Base-by-base conservation (phyloP, 768 basidiomycete species). In the Boletus bicolor region DNA sequence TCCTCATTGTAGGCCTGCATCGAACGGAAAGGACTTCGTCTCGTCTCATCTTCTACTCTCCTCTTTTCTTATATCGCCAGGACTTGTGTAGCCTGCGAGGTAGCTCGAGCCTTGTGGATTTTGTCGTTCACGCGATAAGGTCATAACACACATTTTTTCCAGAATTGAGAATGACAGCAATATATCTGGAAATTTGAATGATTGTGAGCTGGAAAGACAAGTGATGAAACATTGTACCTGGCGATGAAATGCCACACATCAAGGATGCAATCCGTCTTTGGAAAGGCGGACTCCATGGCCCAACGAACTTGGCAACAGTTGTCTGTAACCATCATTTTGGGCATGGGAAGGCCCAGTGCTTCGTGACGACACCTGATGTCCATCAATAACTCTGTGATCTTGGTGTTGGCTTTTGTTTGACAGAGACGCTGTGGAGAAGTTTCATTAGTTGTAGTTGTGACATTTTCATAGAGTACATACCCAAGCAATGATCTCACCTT, bases 191-290 rank as follows among this genome's bases (percentile, higher is more conserved):
- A 42, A 7, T 42, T 17, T 15, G 15, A 17, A 37, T 17, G 7
- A 3, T 19, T 41, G 39, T 41, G n/a, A 41, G 19, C 19, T 28
- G 26, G 26, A 14, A 21, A 42, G 19, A 14, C 1, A 28, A 28
- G 26, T 28, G 26, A 28, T 28, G 19, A 28, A 28, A 28, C 26
- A 28, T 3, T 5, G 5, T 28, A 28, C 26, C 26, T 28, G 26
- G 49, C 46, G 10, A 61, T 38, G n/a, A 64, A 62, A 26, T 68
- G 67, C 53, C 54, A 65, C 0, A 67, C 59, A 48, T 68, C 59
- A 0, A 60, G 58, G 0, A 55, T 24, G 7, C 55, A 44, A 9
- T 30, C 41, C 0, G 28, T 49, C 5, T 53, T 14, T 0, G 56
- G 56, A 28, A 68, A 52, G 1, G 48, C 55, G 1, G 35, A 12